phyloP scores from a whole-genome alignment of 345 rosid species.

The Populus ilicifolia region DNA sequence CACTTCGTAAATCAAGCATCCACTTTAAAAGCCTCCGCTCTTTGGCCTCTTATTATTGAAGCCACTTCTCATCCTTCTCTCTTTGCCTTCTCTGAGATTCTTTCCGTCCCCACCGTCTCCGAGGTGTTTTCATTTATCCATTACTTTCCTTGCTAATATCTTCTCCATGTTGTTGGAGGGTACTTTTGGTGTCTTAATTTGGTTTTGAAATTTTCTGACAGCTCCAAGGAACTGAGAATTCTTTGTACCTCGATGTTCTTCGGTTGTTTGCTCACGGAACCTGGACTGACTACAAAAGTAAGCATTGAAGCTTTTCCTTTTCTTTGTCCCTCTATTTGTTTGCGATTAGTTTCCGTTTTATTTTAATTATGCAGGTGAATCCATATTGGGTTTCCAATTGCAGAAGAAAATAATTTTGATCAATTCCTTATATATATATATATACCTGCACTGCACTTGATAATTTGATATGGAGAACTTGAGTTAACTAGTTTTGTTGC shows the following conservation, averaged over 20 bases:
- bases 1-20: conserved; percentile 59
- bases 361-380: not conserved
- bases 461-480: not conserved
- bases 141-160: not conserved
- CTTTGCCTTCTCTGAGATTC: conserved; percentile 94
- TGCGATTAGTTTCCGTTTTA: not conserved
- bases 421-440: too few species aligned
- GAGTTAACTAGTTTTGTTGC: not conserved
- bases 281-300: conserved; percentile 91
- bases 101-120: conserved; percentile 50
- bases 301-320: not conserved
- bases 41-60: conserved; percentile 53
- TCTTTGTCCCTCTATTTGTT: not conserved
- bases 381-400: not conserved
- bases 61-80: conserved; percentile 87
- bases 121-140: conserved; percentile 37
- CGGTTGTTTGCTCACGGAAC: conserved; percentile 89
- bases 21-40: conserved; percentile 45
- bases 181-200: not conserved
- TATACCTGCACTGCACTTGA: not conserved
- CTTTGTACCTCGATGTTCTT: conserved; percentile 53
- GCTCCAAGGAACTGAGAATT: conserved; percentile 76
- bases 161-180: not conserved
- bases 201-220: conserved; percentile 31
- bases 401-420: not conserved